Conservation (phyloP, 2,329 filamentous ascomycete genomes). For the Microcyclosporella mali region DNA sequence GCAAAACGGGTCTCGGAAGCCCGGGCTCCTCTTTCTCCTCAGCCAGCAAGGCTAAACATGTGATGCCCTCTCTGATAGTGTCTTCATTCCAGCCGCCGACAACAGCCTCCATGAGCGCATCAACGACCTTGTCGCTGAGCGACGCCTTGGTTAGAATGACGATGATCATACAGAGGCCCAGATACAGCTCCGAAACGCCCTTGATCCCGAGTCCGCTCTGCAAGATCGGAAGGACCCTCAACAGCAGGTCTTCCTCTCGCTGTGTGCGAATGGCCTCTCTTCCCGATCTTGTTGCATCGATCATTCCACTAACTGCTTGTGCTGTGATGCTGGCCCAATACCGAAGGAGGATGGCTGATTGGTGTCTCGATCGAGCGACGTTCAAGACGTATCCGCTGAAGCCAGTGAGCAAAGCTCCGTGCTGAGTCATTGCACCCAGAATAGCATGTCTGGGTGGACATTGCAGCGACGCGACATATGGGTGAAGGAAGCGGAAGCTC, state of each 20-base stretch:
- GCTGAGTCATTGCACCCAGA: conserved; percentile 75
- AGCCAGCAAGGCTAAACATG: conserved; percentile 73
- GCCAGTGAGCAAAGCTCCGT: conserved; percentile 65
- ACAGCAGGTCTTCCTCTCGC: conserved; percentile 69
- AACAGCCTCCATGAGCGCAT: conserved; percentile 83
- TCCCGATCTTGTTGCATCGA: conserved; percentile 72
- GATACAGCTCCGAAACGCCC: conserved; percentile 69
- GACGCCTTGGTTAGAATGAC: conserved; percentile 76
- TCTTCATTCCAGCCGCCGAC: conserved; percentile 69
- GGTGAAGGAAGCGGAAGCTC: conserved; percentile 76
- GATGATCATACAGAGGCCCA: conserved; percentile 87
- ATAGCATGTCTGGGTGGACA: conserved; percentile 73
- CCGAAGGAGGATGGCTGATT: conserved; percentile 70
- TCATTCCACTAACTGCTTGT: conserved; percentile 74
- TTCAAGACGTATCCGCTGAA: conserved; percentile 75
- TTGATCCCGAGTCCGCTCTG: conserved; percentile 71
- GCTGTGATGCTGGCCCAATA: conserved; percentile 90
- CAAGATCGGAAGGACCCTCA: conserved; percentile 63
- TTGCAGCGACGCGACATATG: conserved; percentile 73
- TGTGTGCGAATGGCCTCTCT: conserved; percentile 69
- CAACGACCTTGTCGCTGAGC: conserved; percentile 72
- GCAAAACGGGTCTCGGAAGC: conserved; percentile 64
- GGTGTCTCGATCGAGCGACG: conserved; percentile 63
- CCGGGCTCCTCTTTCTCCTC: conserved; percentile 68
- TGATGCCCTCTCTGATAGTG: conserved; percentile 65